phyloP scores from a whole-genome alignment of 1,139 yeast species.

The Blastobotrys buckinghamii region DNA sequence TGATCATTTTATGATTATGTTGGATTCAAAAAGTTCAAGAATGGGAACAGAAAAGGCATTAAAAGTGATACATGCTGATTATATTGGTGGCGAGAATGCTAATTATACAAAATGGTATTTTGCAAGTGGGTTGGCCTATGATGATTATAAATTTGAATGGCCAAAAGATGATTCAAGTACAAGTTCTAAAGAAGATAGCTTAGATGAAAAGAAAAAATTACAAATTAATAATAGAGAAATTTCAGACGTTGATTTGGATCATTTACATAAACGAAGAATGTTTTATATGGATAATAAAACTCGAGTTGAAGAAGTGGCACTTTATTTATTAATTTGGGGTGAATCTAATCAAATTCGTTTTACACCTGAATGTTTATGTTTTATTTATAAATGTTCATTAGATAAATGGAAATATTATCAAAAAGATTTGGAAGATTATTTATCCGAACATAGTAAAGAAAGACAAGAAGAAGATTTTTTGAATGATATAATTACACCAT shows the following conservation, averaged over 20 bases:
- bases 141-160: constrained; percentile 10
- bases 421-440: background rate
- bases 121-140: constrained; percentile 53
- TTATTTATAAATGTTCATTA: constrained; percentile 69
- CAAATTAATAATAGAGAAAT: background rate
- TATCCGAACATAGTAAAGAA: background rate
- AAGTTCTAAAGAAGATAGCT: background rate
- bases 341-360: constrained; percentile 80
- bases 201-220: background rate
- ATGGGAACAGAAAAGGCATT: constrained; percentile 68
- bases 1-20: constrained; percentile 68
- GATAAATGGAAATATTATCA: constrained; percentile 46
- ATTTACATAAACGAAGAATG: constrained; percentile 58
- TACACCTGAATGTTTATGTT: constrained; percentile 82
- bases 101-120: constrained; percentile 68
- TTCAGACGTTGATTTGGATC: constrained; percentile 7
- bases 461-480: constrained; percentile 39
- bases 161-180: background rate
- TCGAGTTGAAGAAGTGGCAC: constrained; percentile 57
- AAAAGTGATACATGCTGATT: constrained; percentile 66
- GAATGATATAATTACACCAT: constrained; percentile 67
- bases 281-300: constrained; percentile 46
- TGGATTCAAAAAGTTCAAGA: constrained; percentile 71
- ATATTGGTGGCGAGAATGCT: constrained; percentile 64
- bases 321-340: constrained; percentile 79